phyloP scores from a whole-genome alignment of 805 yeast species.

The Nakazawaea siamensis region DNA sequence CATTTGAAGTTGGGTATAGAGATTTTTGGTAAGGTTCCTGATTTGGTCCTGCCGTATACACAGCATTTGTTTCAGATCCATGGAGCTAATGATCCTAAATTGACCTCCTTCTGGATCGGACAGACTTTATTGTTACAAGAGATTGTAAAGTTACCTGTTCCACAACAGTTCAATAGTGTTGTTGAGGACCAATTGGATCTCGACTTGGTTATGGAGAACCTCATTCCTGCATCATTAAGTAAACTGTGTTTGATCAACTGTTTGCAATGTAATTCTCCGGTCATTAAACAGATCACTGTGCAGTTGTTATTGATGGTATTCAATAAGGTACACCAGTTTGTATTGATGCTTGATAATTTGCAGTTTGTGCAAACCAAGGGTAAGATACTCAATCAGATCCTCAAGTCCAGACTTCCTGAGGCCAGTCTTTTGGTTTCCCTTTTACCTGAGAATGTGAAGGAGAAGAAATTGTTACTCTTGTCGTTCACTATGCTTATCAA shows the following conservation, averaged over 20 bases:
- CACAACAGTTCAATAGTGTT: conserved; percentile 19
- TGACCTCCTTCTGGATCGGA: conserved; percentile 79
- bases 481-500: conserved; percentile 38
- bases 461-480: conserved; percentile 37
- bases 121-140: conserved; percentile 54
- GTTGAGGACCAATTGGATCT: not conserved
- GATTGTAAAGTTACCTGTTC: conserved; percentile 50
- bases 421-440: conserved; percentile 33
- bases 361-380: conserved; percentile 11
- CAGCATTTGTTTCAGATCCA: conserved; percentile 46
- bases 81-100: conserved; percentile 71
- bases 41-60: conserved; percentile 66
- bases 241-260: conserved; percentile 50
- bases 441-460: conserved; percentile 27
- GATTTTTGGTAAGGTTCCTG: conserved; percentile 51
- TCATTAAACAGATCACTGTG: conserved; percentile 56
- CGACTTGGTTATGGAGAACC: conserved; percentile 33
- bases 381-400: conserved; percentile 17
- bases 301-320: conserved; percentile 51
- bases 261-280: conserved; percentile 36
- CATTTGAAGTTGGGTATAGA: conserved; percentile 49
- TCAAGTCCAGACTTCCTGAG: conserved; percentile 37
- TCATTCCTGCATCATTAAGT: conserved; percentile 59
- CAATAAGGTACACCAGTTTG: conserved; percentile 40
- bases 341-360: conserved; percentile 21